These are phyloP conservation scores for Termitomyces eurrhizus DNA, from an alignment of 768 basidiomycete genomes.

Conservation along the genomic window DNA sequence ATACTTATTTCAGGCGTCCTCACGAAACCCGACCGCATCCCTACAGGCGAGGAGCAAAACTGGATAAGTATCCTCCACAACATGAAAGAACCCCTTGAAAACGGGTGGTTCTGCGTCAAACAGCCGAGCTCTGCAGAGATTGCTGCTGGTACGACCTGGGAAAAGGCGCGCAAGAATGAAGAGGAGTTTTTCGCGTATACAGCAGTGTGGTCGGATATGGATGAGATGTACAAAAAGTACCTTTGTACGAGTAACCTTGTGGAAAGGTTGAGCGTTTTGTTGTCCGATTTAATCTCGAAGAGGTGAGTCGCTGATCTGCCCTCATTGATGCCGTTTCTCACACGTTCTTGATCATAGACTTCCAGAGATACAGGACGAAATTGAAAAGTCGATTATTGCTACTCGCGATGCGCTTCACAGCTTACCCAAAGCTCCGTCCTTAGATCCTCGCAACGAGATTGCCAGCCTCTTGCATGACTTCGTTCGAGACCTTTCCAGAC, in stretches of 20 bases:
- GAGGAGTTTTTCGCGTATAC: constrained; percentile 50
- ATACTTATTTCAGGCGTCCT: constrained; percentile 47
- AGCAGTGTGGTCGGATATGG: constrained; percentile 53
- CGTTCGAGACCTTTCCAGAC: constrained; percentile 35
- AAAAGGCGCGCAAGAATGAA: constrained; percentile 54
- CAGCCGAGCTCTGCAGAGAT: constrained; percentile 51
- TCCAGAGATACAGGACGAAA: constrained; percentile 57
- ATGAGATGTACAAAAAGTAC: constrained; percentile 43
- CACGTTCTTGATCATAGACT: constrained; percentile 35
- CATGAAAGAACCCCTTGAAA: constrained; percentile 44
- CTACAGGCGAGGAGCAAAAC: constrained; percentile 43
- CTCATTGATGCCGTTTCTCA: not conserved
- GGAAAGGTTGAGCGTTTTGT: constrained; percentile 50
- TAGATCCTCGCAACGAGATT: constrained; percentile 54
- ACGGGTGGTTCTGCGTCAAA: constrained; percentile 62
- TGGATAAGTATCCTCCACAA: constrained; percentile 61
- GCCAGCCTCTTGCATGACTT: constrained; percentile 45
- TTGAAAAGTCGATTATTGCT: constrained; percentile 39
- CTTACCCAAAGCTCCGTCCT: constrained; percentile 50
- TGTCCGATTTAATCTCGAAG: constrained; percentile 61
- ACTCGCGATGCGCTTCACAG: constrained; percentile 24
- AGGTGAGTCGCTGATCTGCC: constrained; percentile 35
- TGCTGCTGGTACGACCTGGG: constrained; percentile 51
- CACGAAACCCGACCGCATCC: constrained; percentile 74
- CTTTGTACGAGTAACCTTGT: constrained; percentile 56